phyloP scores from a whole-genome alignment of 1,139 yeast genomes.

The Suhomyces choctaworum region DNA sequence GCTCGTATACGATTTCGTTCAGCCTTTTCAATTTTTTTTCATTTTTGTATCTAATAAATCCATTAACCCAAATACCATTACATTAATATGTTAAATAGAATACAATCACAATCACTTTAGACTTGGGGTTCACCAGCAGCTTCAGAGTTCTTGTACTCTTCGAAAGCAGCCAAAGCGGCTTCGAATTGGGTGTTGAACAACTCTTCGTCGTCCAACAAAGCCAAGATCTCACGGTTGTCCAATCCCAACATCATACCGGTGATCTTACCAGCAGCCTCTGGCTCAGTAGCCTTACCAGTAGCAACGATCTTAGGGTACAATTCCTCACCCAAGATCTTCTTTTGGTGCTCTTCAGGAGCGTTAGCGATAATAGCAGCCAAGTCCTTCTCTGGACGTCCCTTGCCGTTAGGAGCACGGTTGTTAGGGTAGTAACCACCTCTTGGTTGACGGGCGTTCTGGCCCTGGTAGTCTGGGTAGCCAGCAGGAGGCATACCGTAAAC shows the following conservation, averaged over 20 bases:
- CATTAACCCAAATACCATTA: slow-evolving; percentile 34
- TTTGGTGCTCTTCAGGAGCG: slow-evolving; percentile 84
- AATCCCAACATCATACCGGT: slow-evolving; percentile 99
- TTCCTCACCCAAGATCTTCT: slow-evolving; percentile 97
- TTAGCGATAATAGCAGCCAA: slow-evolving; percentile 61
- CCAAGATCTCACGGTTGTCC: slow-evolving; percentile 88
- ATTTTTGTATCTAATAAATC: slow-evolving; percentile 30
- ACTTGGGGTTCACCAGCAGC: slow-evolving; percentile 16
- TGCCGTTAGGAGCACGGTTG: slow-evolving; percentile 37
- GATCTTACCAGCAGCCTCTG: slow-evolving; percentile 97
- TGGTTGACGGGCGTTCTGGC: slow-evolving; percentile 46
- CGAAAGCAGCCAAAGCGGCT: slow-evolving; percentile 93
- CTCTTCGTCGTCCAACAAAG: slow-evolving; percentile 85
- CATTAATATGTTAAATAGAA: slow-evolving; percentile 30
- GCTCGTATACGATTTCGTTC: too few species aligned
- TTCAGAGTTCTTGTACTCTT: slow-evolving; percentile 68
- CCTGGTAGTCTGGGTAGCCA: slow-evolving; percentile 57
- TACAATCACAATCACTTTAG: slow-evolving; percentile 16
- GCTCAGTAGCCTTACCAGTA: slow-evolving; percentile 82
- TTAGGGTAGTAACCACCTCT: slow-evolving; percentile 50
- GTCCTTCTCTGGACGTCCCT: slow-evolving; percentile 38
- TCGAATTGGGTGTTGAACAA: slow-evolving; percentile 88
- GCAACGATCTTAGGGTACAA: slow-evolving; percentile 92
- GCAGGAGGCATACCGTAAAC: slow-evolving; percentile 85
- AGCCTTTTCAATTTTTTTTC: slow-evolving; percentile 27